A percentile compares a stretch with the other conserved stretches of the same genome.
These are phyloP conservation scores for Flaveria linearis DNA, from an alignment of 129 eudicot genomes.

Conservation along the genomic window DNA sequence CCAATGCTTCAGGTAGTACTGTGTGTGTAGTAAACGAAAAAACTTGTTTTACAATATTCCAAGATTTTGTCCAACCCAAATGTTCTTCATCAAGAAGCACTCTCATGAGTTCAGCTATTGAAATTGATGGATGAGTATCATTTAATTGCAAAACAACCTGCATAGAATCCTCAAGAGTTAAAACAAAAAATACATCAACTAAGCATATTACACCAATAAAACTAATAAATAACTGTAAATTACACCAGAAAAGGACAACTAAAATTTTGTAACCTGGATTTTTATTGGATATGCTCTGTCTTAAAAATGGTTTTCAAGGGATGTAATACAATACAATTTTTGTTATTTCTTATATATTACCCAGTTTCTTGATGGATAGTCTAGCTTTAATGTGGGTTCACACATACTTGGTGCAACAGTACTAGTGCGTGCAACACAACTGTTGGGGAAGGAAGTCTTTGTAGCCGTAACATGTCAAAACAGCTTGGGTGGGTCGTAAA, in stretches of 20 bases:
- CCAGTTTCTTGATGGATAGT: background rate
- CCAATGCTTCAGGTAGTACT: slow-evolving; percentile 46
- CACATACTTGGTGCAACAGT: background rate
- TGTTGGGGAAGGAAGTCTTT: background rate
- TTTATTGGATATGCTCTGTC: background rate
- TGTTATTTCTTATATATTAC: background rate
- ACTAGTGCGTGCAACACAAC: too few species aligned
- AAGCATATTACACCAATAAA: background rate
- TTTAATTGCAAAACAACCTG: slow-evolving; percentile 61
- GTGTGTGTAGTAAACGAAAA: slow-evolving; percentile 57
- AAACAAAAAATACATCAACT: background rate
- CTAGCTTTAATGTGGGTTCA: background rate
- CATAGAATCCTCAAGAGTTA: background rate
- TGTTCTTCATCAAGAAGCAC: slow-evolving; percentile 60
- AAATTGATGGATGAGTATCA: slow-evolving; percentile 63
- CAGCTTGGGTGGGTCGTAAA: background rate
- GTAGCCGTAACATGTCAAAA: background rate
- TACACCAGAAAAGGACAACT: background rate
- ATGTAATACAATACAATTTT: background rate
- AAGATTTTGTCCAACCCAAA: slow-evolving; percentile 53
- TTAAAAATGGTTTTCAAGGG: background rate
- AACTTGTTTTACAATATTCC: slow-evolving; percentile 42
- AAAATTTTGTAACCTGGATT: background rate
- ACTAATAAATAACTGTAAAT: background rate
- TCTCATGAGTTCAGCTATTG: slow-evolving; percentile 56